Base-by-base conservation (phyloP, 306 rosid genomes). In the Cucurbita moschata region DNA sequence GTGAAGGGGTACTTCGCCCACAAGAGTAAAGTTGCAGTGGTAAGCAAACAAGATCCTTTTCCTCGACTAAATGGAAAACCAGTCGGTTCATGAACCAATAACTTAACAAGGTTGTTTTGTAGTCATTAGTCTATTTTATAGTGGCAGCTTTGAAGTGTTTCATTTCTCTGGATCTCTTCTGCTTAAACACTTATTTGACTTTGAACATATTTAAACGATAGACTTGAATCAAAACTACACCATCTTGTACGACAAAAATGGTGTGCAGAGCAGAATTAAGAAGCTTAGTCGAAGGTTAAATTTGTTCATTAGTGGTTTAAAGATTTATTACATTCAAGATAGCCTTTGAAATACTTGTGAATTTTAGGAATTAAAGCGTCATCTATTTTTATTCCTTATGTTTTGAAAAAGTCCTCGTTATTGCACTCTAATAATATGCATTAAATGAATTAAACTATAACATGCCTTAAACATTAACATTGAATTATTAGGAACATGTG, bases 21-120 rank as follows among this genome's bases (percentile, higher is more conserved):
- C 85, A 95, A 91, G 86, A 91, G 99, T 85, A 89, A 89, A 83
- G 96, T 95, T 37, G 96, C 84, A 52, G 99, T 89, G 77, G 83
- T 95, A 78, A 95, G 97, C 91, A 91, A 91, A 88, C 91, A 85
- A 77, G 96, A 94, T 64, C 97, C 97, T 77, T 94, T 94, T 86
- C 99, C 99, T 10, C 88, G 81, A 80, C 81, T 91, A 67, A 88
- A 84, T 79, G 99, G 99, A 75, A 94, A 81, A 72, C 97, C 96
- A 15, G 91, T 95, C 68, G 87, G 79, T 64, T 87, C 90, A 26
- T 91, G 85, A 83, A 56, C 37, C 39, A 68, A 19, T 30, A 30
- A 30, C 4, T 15, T 61, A 8, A 8, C 46, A 62, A 38, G 69
- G 47, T 61, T 63, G 7, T 64, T 40, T 10, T 65, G 9, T 13